These are phyloP conservation scores for Raffaelea arxii DNA, from an alignment of 2,329 filamentous ascomycete genomes.

Conservation along the genomic window DNA sequence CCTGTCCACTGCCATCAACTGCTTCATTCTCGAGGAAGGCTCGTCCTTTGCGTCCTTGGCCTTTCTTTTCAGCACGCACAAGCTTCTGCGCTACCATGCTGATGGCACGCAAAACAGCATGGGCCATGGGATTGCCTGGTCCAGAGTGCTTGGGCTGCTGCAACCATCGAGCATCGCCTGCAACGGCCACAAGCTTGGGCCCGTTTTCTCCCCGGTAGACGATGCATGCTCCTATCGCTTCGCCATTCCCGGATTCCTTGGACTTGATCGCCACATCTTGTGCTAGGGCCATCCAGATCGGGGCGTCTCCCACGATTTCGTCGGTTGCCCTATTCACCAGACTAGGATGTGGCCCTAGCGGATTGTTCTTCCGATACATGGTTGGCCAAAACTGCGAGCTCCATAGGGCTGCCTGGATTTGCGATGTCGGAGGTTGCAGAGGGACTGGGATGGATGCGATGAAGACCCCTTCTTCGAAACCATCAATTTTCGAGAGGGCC, in stretches of 20 bases:
- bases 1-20: conserved; percentile 6
- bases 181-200: conserved; percentile 57
- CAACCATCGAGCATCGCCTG: conserved; percentile 66
- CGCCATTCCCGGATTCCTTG: conserved; percentile 48
- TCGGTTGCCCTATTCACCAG: conserved; percentile 60
- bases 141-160: conserved; percentile 34
- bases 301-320: conserved; percentile 55
- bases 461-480: conserved; percentile 40
- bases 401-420: conserved; percentile 66
- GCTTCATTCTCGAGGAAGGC: not conserved
- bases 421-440: conserved; percentile 62
- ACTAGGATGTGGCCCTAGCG: conserved; percentile 72
- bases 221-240: conserved; percentile 65
- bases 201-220: conserved; percentile 49
- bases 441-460: conserved; percentile 60
- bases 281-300: conserved; percentile 59
- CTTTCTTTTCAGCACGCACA: conserved; percentile 42
- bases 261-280: conserved; percentile 52
- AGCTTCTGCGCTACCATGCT: conserved; percentile 69
- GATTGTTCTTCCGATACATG: conserved; percentile 79
- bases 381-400: conserved; percentile 72
- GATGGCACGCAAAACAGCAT: conserved; percentile 68
- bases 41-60: conserved; percentile 8
- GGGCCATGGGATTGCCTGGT: conserved; percentile 65
- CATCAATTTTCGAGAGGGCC: conserved; percentile 37